Evolutionary conservation across 257 asterid genomes (phyloP), one percentile per base, ranked within the genome.

Genomic region (Forsythia suspensa): DNA sequence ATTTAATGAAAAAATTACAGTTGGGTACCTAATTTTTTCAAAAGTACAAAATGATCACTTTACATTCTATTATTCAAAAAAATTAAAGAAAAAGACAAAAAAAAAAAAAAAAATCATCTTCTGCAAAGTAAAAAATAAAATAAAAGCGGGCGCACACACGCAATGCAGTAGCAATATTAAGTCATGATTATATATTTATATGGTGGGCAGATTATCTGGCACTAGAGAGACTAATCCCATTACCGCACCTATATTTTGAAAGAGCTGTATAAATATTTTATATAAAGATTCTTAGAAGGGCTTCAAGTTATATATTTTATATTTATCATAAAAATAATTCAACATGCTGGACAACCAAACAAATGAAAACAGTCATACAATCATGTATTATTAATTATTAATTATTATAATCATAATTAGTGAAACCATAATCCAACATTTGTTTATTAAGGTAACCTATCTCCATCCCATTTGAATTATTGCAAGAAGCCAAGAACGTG

Each of bases 261-360:
- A 29, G 34, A 51, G 5, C 18, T 13, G 5, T 24, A 24, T 6
- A 21, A 8, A 63, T 63, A 63, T 21, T 21, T 21, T 63, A 63
- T 63, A 63, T 10, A 37, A 61, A 61, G 38, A 61, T 21, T 20
- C 36, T 59, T 59, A 21, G 13, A 20, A 59, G 34, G 29, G 36
- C 36, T 59, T 36, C 68, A 21, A 20, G 37, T 59, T 21, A 36
- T 59, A 24, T 24, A 24, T 24, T 24, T 24, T 24, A 24, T 24
- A 24, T 24, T 24, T 24, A 24, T 24, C 24, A 24, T 24, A 24
- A 24, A 24, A 1, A 18, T 20, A 75, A 80, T 80, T 82, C 48
- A 76, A 40, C 83, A 78, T 72, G 86, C 74, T 69, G 75, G 73
- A 75, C 74, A 77, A 51, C 65, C 79, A 76, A 76, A 79, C 84